Evolutionary conservation across 2,329 filamentous ascomycete species (phyloP), one percentile per base, ranked within the genome.

Genomic region (Pseudopithomyces maydicus): DNA sequence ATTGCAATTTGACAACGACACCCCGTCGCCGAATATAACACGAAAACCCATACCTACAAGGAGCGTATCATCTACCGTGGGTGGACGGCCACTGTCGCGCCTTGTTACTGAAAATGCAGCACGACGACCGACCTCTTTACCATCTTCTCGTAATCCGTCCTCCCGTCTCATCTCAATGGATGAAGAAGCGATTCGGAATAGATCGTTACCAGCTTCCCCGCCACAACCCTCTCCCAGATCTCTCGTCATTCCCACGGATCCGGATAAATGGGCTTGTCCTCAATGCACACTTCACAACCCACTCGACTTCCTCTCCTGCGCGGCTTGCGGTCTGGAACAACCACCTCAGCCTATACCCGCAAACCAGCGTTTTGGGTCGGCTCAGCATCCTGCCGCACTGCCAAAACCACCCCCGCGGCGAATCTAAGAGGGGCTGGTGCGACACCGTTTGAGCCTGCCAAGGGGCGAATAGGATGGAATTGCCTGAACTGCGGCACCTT

Each of bases 271-370:
- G 86, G 78, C 80, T 22, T 89, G 86, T 66, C 78, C 82, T 11
- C 79, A 82, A 57, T 89, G 86, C 73, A 89, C 86, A 0, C 81
- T 88, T 36, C 79, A 84, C 57, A 89, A 89, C 58, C 82, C 84
- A 1, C 66, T 83, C n/a, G 80, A 81, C 23, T 86, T 81, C 62
- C 79, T 88, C 11, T 80, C 81, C 43, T 89, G 86, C 70, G 86
- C 86, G 56, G 86, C 81, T 2, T 89, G 86, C 65, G 80, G 79
- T 6, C 74, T 81, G 2, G 85, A 88, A 65, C 78, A 85, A 51
- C 81, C 85, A 0, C 74, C 77, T 15, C 72, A 77, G 46, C 69
- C 72, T 3, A 70, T 74, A 17, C 72, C 72, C n/a, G 67, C 62
- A 11, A 63, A 73, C 55, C 66, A 71, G 47, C 69, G 70, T 26